Conservation (phyloP, 2,329 filamentous ascomycete genomes). For the Periconia sp. region DNA sequence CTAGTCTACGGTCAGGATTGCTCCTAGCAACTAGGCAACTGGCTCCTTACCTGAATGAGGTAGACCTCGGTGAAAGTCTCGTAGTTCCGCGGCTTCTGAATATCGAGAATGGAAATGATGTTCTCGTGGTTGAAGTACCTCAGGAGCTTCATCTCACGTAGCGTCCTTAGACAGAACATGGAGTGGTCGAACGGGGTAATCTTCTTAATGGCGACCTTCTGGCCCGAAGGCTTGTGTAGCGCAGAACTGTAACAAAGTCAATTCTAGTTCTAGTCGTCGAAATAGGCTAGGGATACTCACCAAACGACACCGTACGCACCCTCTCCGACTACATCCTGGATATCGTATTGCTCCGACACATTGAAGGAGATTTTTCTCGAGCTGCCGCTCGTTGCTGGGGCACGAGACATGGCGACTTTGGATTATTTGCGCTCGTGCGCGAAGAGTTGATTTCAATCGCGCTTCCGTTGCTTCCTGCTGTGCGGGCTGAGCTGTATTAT, state of each 20-base stretch:
- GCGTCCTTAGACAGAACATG: conserved; percentile 95
- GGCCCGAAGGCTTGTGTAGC: conserved; percentile 94
- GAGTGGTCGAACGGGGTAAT: conserved; percentile 99
- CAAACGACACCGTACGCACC: conserved; percentile 98
- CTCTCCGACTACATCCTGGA: conserved; percentile 98
- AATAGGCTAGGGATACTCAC: conserved; percentile 61
- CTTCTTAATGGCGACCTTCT: conserved; percentile 99
- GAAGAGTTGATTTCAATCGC: conserved; percentile 16
- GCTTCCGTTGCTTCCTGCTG: no score
- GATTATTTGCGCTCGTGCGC: conserved; percentile 25
- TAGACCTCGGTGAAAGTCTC: conserved; percentile 98
- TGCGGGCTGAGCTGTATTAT: conserved; percentile 1
- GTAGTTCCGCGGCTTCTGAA: conserved; percentile 96
- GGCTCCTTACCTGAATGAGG: conserved; percentile 78
- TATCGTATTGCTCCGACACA: conserved; percentile 98
- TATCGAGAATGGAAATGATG: conserved; percentile 99
- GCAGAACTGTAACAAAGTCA: conserved; percentile 71
- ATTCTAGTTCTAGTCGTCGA: conserved; percentile 8
- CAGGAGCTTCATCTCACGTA: conserved; percentile 98
- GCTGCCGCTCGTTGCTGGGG: conserved; percentile 52
- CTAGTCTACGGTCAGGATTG: conserved; percentile 53
- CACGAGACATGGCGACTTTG: conserved; percentile 40
- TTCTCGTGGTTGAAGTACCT: conserved; percentile 99
- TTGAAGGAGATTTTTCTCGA: conserved; percentile 99
- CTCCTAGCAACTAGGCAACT: not conserved